These are phyloP conservation scores for Pseudogymnoascus sp. DNA, from an alignment of 2,329 filamentous ascomycete genomes.

Conservation along the genomic window DNA sequence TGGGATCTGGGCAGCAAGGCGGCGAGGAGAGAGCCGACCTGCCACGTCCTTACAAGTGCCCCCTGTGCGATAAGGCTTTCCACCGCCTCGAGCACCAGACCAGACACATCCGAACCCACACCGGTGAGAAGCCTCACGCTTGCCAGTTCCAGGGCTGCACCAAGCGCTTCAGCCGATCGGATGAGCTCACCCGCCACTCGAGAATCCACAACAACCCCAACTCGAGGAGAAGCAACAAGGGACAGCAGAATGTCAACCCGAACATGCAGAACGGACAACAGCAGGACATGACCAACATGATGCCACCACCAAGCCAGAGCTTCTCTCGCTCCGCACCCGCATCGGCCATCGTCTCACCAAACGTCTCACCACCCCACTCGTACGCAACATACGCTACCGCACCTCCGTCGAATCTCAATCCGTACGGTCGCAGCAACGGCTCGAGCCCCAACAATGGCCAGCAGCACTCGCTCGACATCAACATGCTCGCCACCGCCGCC, in stretches of 20 bases:
- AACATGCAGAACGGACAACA: constrained; percentile 42
- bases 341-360: constrained; percentile 83
- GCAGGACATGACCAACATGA: constrained; percentile 51
- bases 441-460: constrained; percentile 32
- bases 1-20: constrained; percentile 25
- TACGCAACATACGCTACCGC: constrained; percentile 63
- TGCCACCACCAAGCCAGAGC: constrained; percentile 70
- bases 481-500: constrained; percentile 51
- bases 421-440: constrained; percentile 38
- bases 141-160: constrained; percentile 94
- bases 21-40: constrained; percentile 51
- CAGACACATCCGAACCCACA: constrained; percentile 92
- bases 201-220: constrained; percentile 99
- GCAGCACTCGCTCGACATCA: constrained; percentile 39
- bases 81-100: constrained; percentile 94
- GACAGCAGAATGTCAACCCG: constrained; percentile 38
- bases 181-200: constrained; percentile 93
- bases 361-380: constrained; percentile 89
- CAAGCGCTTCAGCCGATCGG: constrained; percentile 92
- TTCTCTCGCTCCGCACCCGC: constrained; percentile 82
- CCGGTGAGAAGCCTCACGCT: constrained; percentile 94
- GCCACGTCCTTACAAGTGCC: constrained; percentile 95
- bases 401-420: constrained; percentile 36
- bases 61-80: constrained; percentile 96
- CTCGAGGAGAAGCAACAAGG: constrained; percentile 86